Evolutionary conservation across 2,329 filamentous ascomycete genomes (phyloP), one percentile per base, ranked within the genome.

Genomic region (Beauveria caledonica): DNA sequence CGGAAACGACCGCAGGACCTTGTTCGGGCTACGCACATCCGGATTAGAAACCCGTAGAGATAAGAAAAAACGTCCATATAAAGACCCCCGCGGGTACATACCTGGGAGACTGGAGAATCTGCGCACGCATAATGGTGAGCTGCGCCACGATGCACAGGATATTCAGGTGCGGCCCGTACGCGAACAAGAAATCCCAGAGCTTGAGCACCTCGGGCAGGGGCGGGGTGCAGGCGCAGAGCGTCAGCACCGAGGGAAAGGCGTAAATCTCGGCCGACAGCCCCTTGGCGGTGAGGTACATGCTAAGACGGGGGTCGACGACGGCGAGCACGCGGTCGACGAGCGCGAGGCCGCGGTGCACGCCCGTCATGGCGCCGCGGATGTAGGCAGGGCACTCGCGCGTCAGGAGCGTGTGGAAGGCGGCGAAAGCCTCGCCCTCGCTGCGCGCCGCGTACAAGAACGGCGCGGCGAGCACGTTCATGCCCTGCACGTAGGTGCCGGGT

Each of bases 391-490:
- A 92, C 73, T 97, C 93, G 60, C 83, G 80, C 1, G 91, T 95
- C 64, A 99, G 85, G 64, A 97, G 88, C 48, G 86, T 86, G 71
- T 96, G 86, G 68, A 99, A 97, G 1, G 92, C 88, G 5, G 90
- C 87, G 68, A 96, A 99, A 2, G 94, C 94, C 75, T 99, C 92
- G 7, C 92, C 88, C 76, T 99, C 94, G 72, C 91, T 96, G 61
- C 92, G 87, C 1, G 94, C 92, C 5, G 91, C 92, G 72, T 99
- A 99, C 50, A 99, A 80, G 70, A 99, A 97, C 0, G 94, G 94
- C 1, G 94, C 94, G 10, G 92, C 93, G 17, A 99, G 83, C 45
- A 99, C 94, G 71, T 99, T 99, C 93, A 99, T 97, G 66, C 94
- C 94, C 74, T 99, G 94, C 2, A 99, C 93, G 68, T 99, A 99